Conservation (phyloP, 768 basidiomycete genomes). For the Cytidiella melzeri region DNA sequence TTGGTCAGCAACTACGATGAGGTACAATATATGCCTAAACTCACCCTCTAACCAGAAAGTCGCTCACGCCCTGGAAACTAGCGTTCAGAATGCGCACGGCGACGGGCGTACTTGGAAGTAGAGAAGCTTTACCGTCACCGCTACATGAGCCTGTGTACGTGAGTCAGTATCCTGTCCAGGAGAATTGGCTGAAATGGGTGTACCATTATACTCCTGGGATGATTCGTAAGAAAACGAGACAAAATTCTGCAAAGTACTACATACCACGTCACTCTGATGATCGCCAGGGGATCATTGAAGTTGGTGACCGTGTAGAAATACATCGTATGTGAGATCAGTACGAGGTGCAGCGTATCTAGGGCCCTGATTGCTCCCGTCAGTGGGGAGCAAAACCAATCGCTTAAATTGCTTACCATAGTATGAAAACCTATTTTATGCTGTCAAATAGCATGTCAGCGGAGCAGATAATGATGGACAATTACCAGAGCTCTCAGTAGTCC, state of each 20-base stretch:
- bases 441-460: background rate
- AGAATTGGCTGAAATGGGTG: too few relatives aligned
- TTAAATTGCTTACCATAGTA: conserved; percentile 7
- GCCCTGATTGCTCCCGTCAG: conserved; percentile 7
- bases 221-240: background rate
- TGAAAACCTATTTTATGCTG: background rate
- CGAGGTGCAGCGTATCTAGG: conserved; percentile 16
- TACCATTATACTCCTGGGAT: conserved; percentile 18
- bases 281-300: conserved; percentile 15
- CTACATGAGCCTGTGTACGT: conserved; percentile 5
- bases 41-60: conserved; percentile 19
- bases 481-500: background rate
- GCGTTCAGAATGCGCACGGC: background rate
- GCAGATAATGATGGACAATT: background rate
- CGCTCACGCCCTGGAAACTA: conserved; percentile 18
- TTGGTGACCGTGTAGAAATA: conserved; percentile 22
- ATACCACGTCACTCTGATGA: conserved; percentile 17
- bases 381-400: background rate
- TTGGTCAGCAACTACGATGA: background rate
- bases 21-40: background rate
- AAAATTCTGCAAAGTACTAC: background rate
- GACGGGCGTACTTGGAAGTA: too few relatives aligned
- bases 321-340: conserved; percentile 15
- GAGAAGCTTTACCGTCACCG: too few relatives aligned
- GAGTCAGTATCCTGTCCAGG: too few relatives aligned